Conservation (phyloP, 2,329 filamentous ascomycete species). For the Verticillium albo-atrum region DNA sequence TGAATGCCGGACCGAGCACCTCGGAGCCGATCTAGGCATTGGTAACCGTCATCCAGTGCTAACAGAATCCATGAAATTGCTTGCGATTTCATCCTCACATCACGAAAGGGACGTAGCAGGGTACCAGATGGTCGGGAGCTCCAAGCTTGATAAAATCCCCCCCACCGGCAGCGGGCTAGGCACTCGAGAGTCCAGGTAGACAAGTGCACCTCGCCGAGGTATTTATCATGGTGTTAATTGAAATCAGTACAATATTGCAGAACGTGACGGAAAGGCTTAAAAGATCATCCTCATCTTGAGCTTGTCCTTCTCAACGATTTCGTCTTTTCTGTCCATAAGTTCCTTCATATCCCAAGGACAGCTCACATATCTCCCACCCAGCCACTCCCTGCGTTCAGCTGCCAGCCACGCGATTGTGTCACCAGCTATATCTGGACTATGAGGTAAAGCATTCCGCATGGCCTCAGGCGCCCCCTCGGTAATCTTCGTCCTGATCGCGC, state of each 20-base stretch:
- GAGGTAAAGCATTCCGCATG: conserved; percentile 2
- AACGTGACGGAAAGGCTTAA: neutral
- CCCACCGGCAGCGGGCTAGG: no score
- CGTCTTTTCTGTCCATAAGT: conserved; percentile 22
- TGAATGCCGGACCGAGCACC: no score
- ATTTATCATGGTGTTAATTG: no score
- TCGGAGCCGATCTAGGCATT: no score
- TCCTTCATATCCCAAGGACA: conserved; percentile 33
- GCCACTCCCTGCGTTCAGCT: conserved; percentile 27
- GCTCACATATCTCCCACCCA: conserved; percentile 28
- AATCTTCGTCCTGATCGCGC: conserved; percentile 12
- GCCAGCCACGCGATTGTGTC: conserved; percentile 23
- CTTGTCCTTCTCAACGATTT: conserved; percentile 26
- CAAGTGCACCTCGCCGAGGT: no score
- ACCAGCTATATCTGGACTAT: conserved; percentile 14
- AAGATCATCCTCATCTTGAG: conserved; percentile 26
- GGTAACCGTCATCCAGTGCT: no score
- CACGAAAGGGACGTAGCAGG: no score
- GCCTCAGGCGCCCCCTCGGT: conserved; percentile 12
- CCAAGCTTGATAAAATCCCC: no score
- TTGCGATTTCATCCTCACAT: no score
- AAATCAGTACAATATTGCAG: neutral
- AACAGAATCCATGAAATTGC: no score
- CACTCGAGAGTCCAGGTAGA: no score
- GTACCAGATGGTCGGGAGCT: no score